Percentiles rank a stretch among this genome's conserved stretches.
phyloP scores from a whole-genome alignment of 768 basidiomycete genomes.

The Amyloporia xantha region DNA sequence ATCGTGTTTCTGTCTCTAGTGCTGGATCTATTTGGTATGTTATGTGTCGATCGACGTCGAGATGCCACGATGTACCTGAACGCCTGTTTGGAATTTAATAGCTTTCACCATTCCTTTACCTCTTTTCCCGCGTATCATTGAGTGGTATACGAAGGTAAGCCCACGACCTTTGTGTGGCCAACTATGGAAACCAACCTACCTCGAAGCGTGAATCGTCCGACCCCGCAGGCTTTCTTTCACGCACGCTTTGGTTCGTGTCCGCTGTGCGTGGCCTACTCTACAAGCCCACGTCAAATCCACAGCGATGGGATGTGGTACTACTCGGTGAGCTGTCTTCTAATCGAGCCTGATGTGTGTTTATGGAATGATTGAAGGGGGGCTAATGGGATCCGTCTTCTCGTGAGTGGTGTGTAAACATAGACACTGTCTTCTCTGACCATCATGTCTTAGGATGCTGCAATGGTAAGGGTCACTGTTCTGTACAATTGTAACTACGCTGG shows the following conservation, averaged over 20 bases:
- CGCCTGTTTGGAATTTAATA: constrained; percentile 21
- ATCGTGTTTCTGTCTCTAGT: constrained; percentile 88
- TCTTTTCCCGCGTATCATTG: constrained; percentile 93
- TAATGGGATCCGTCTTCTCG: constrained; percentile 94
- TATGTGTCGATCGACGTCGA: background rate
- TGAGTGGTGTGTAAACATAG: constrained; percentile 32
- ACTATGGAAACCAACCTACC: background rate
- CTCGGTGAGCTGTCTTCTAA: too few species aligned
- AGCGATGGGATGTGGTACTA: constrained; percentile 90
- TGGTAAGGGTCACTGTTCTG: constrained; percentile 25
- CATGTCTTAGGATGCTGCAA: constrained; percentile 59
- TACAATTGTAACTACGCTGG: background rate
- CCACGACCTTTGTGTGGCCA: constrained; percentile 1
- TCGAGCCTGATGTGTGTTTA: constrained; percentile 2
- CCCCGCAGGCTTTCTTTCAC: constrained; percentile 64
- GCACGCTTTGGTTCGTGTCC: constrained; percentile 63
- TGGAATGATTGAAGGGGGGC: constrained; percentile 46
- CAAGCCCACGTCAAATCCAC: constrained; percentile 50
- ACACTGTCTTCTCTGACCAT: background rate
- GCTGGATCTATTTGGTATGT: constrained; percentile 74
- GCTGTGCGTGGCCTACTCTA: constrained; percentile 60
- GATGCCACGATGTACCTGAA: background rate
- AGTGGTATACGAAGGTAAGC: constrained; percentile 79
- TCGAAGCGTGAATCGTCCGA: constrained; percentile 65
- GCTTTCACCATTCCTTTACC: constrained; percentile 96